These are phyloP conservation scores for Coriaria nepalensis DNA, from an alignment of 306 rosid species.

Conservation along the genomic window DNA sequence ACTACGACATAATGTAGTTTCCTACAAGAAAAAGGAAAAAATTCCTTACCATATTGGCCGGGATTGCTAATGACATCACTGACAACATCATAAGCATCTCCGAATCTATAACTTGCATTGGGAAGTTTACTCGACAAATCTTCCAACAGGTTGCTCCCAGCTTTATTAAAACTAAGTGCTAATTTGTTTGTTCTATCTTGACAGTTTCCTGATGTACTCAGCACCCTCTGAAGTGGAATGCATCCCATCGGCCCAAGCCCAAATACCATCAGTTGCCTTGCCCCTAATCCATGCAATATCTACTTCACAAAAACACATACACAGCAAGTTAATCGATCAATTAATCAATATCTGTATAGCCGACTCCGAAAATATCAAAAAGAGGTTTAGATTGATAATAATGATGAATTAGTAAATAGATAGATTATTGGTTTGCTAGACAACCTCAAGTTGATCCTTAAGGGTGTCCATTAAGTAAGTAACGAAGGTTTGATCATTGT, in stretches of 20 bases:
- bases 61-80: conserved; percentile 58
- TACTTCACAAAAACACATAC: conserved; percentile 5
- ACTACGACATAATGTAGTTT: neutral
- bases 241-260: conserved; percentile 96
- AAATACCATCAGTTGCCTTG: conserved; percentile 67
- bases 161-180: conserved; percentile 70
- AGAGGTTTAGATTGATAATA: no score
- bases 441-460: conserved; percentile 46
- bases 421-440: no score
- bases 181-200: conserved; percentile 50
- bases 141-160: conserved; percentile 29
- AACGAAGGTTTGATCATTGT: conserved; percentile 61
- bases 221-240: conserved; percentile 85
- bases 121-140: conserved; percentile 46
- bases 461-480: conserved; percentile 64
- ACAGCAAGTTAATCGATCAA: neutral
- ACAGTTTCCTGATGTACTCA: conserved; percentile 52
- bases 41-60: conserved; percentile 39
- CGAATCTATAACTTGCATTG: conserved; percentile 51
- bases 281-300: conserved; percentile 72
- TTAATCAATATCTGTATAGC: neutral
- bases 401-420: no score
- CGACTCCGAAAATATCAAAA: no score
- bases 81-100: conserved; percentile 80
- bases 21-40: neutral